phyloP scores from a whole-genome alignment of 768 basidiomycete species.

The Naganishia kalamii region DNA sequence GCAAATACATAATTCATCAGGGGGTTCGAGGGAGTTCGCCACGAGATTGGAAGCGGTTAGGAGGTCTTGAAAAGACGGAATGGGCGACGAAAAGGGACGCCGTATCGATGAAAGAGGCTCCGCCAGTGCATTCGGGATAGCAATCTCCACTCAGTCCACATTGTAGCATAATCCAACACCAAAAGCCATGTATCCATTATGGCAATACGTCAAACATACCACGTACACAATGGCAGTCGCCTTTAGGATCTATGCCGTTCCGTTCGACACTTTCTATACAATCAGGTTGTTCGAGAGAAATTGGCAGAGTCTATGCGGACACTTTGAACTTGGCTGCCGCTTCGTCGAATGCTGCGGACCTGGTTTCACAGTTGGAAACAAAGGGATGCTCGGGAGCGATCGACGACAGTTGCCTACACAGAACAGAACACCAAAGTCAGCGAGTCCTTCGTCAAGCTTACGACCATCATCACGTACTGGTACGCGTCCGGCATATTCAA shows the following conservation, averaged over 20 bases:
- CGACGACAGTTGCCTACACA: constrained; percentile 36
- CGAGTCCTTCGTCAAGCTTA: neutral
- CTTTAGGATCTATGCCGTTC: neutral
- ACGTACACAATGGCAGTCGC: too few relatives aligned
- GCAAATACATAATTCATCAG: too few relatives aligned
- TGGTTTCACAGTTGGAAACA: constrained; percentile 43
- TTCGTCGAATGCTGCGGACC: constrained; percentile 46
- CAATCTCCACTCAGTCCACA: too few relatives aligned
- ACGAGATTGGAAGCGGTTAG: too few relatives aligned
- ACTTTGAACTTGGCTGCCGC: constrained; percentile 47
- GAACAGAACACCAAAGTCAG: neutral
- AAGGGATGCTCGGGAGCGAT: constrained; percentile 44
- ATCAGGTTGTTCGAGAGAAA: neutral
- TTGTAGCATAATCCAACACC: too few relatives aligned
- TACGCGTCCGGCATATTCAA: constrained; percentile 35
- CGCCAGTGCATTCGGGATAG: too few relatives aligned
- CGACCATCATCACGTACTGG: constrained; percentile 28
- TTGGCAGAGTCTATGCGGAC: constrained; percentile 25
- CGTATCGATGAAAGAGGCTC: too few relatives aligned
- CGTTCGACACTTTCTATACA: neutral
- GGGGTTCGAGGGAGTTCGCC: too few relatives aligned
- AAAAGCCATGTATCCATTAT: too few relatives aligned
- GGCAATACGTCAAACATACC: too few relatives aligned
- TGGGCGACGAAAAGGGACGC: too few relatives aligned
- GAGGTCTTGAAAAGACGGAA: too few relatives aligned